A percentile compares a stretch with the other conserved stretches of the same genome.
Conservation (phyloP, 345 rosid genomes). For the Eucalyptus tenuipes region DNA sequence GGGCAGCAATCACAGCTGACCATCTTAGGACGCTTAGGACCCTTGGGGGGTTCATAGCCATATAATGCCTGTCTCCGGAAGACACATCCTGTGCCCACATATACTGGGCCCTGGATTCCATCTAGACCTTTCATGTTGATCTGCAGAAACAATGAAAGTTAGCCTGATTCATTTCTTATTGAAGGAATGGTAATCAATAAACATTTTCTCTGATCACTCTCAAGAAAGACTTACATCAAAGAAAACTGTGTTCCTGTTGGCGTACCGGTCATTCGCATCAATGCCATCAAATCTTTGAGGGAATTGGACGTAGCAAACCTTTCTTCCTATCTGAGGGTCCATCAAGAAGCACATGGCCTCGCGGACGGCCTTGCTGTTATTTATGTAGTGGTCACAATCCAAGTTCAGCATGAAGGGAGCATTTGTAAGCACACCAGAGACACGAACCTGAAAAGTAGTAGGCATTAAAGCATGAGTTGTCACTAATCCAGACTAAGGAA, state of each 20-base stretch:
- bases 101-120: constrained; percentile 91
- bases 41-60: constrained; percentile 89
- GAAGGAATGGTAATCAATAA: background rate
- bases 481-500: background rate
- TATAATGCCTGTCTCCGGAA: constrained; percentile 89
- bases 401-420: constrained; percentile 89
- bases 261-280: constrained; percentile 71
- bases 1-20: constrained; percentile 95
- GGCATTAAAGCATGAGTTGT: background rate
- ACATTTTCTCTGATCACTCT: background rate
- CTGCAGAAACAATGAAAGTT: constrained; percentile 8
- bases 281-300: constrained; percentile 93
- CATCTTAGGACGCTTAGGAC: constrained; percentile 95
- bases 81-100: constrained; percentile 96
- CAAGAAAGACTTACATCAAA: constrained; percentile 51
- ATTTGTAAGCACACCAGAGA: constrained; percentile 64
- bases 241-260: constrained; percentile 88
- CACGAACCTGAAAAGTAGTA: constrained; percentile 42
- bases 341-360: constrained; percentile 95
- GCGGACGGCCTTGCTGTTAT: constrained; percentile 79
- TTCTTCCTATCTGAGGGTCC: constrained; percentile 82
- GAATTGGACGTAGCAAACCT: constrained; percentile 87
- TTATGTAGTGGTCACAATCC: constrained; percentile 85
- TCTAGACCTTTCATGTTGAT: constrained; percentile 83
- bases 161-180: background rate